phyloP scores from a whole-genome alignment of 768 basidiomycete genomes.

The Leccinellum rugosiceps region DNA sequence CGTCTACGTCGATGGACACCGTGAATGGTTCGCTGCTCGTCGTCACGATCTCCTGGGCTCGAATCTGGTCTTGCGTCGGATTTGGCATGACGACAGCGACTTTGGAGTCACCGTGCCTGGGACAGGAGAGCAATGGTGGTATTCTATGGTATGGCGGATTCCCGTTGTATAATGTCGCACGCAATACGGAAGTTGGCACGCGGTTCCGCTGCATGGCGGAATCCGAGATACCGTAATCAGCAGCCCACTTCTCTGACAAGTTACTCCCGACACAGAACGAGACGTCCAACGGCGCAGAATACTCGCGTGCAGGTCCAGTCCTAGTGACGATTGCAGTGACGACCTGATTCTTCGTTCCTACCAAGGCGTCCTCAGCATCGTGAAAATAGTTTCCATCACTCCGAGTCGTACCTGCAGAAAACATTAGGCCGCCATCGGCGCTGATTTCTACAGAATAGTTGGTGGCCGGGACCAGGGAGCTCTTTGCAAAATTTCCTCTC shows the following conservation, averaged over 20 bases:
- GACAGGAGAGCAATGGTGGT: neutral
- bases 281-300: neutral
- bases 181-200: neutral
- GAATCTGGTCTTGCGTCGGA: slow-evolving; percentile 4
- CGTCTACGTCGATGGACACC: slow-evolving; percentile 6
- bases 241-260: slow-evolving; percentile 6
- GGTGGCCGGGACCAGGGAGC: neutral
- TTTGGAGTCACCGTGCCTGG: no score
- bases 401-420: neutral
- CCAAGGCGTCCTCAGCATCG: neutral
- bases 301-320: slow-evolving; percentile 12
- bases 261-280: neutral
- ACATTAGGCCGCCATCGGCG: neutral
- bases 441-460: slow-evolving; percentile 7
- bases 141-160: neutral
- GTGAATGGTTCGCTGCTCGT: slow-evolving; percentile 6
- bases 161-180: neutral
- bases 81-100: slow-evolving; percentile 7
- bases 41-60: neutral
- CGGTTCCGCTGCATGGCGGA: neutral
- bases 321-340: slow-evolving; percentile 5
- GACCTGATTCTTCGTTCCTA: neutral
- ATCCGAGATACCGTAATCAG: neutral
- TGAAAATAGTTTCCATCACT: neutral
- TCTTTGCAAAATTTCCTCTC: neutral